Percentiles rank a stretch among this genome's conserved stretches.
phyloP scores from a whole-genome alignment of 2,329 filamentous ascomycete species.

The Metarhizium robertsii region DNA sequence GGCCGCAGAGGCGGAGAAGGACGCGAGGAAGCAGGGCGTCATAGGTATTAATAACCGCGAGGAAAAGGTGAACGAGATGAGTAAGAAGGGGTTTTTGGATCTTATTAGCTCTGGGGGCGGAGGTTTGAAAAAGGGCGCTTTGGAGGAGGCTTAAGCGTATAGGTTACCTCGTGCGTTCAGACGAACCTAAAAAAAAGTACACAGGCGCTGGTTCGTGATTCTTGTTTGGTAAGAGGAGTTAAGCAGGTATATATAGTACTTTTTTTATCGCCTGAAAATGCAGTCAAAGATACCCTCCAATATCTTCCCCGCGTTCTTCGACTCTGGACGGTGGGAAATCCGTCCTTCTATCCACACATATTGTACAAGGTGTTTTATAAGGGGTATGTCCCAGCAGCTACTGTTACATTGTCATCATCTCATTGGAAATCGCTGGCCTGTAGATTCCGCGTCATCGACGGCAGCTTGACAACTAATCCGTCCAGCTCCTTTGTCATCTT shows the following conservation, averaged over 20 bases:
- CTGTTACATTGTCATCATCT: not conserved
- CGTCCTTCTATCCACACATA: constrained; percentile 3
- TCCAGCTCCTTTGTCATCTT: constrained; percentile 85
- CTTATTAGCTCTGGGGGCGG: constrained; percentile 64
- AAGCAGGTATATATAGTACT: constrained; percentile 6
- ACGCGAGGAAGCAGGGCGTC: constrained; percentile 60
- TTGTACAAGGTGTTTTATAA: constrained; percentile 5
- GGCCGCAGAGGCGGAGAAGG: constrained; percentile 66
- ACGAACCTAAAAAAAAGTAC: not conserved
- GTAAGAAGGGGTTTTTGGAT: constrained; percentile 91
- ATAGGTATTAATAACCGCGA: constrained; percentile 73
- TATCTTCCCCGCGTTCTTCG: not conserved
- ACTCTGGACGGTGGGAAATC: not conserved
- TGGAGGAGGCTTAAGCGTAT: constrained; percentile 40
- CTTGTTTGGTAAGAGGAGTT: constrained; percentile 17
- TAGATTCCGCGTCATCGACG: constrained; percentile 89
- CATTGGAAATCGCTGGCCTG: constrained; percentile 82
- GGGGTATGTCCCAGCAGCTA: not conserved
- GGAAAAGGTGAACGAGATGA: constrained; percentile 91
- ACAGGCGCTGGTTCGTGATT: not conserved
- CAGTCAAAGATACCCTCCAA: constrained; percentile 8
- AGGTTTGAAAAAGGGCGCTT: constrained; percentile 45
- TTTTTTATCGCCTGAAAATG: constrained; percentile 7
- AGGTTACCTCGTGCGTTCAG: not conserved
- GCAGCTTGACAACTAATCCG: constrained; percentile 75